Base-by-base conservation (phyloP, 176 grass and related monocot genomes). In the Aegilops bicornis region DNA sequence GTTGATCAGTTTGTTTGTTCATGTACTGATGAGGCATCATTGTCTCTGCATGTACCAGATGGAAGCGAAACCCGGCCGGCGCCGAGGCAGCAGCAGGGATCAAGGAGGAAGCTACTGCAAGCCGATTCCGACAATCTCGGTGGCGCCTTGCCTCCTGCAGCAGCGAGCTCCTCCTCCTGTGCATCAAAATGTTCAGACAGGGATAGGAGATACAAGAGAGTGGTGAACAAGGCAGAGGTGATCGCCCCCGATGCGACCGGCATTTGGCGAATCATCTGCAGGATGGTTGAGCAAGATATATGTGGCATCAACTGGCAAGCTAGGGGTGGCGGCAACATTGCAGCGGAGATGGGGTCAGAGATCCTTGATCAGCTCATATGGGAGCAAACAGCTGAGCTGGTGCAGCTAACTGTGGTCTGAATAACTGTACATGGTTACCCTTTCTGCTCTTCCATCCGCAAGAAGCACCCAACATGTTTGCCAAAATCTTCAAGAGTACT, bases 361-460 rank as follows among this genome's bases (percentile, higher is more conserved):
- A 58, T 91, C 27, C 72, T 93, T 58, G 87, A 91, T 63, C 68
- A 80, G 24, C 78, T 95, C 43, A 47, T 93, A 7, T n/a, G 10
- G 22, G 91, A 95, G 33, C 30, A 75, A 65, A 11, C 79, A 8
- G 76, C 31, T 47, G 87, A 89, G 58, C 63, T 95, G 1, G 20
- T 79, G 27, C 22, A n/a, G 45, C 77, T 32, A 45, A 50, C 4
- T 58, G 13, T 11, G 17, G 2, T 81, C 81, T 66, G 84, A 87
- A 75, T 10, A 80, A 27, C 54, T 69, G 61, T 79, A 25, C 8
- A 39, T 83, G 35, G 22, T 60, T 39, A 36, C 14, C 58, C 67
- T 13, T n/a, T 24, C 40, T 23, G 17, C 29, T 33, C 15, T 50
- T 16, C 29, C 29, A 5, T 66, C 20, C 59, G 42, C 20, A 19